A percentile compares a stretch with the other conserved stretches of the same genome.
These are phyloP conservation scores for Xylariaceae sp. DNA, from an alignment of 2,329 filamentous ascomycete species.

Conservation along the genomic window DNA sequence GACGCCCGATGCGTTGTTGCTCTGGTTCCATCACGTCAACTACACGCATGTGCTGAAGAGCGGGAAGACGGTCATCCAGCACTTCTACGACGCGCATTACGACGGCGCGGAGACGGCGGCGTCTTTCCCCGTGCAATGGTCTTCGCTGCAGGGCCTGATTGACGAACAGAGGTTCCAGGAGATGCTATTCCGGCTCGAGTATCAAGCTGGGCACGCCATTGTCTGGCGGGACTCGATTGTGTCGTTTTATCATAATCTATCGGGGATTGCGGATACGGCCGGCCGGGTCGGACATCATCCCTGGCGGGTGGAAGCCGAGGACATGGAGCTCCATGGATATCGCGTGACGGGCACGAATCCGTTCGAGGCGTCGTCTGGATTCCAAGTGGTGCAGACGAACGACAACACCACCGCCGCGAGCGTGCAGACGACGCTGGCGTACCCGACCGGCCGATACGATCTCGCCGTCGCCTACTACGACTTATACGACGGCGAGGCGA, in stretches of 20 bases:
- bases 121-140: constrained; percentile 50
- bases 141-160: constrained; percentile 48
- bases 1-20: constrained; percentile 60
- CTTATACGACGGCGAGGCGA: constrained; percentile 50
- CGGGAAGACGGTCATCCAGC: constrained; percentile 58
- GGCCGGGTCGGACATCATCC: constrained; percentile 55
- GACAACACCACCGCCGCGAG: constrained; percentile 47
- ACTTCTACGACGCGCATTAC: constrained; percentile 49
- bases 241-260: constrained; percentile 57
- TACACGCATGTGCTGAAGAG: constrained; percentile 60
- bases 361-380: constrained; percentile 54
- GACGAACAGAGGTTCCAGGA: constrained; percentile 56
- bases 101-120: constrained; percentile 56
- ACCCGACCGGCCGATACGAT: constrained; percentile 52
- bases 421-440: constrained; percentile 41
- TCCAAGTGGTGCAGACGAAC: constrained; percentile 49
- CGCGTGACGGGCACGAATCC: constrained; percentile 47
- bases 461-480: constrained; percentile 64
- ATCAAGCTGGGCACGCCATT: constrained; percentile 63
- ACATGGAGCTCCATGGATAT: constrained; percentile 57
- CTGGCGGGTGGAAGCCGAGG: constrained; percentile 64
- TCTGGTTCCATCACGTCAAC: constrained; percentile 71
- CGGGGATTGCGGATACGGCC: constrained; percentile 51
- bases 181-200: constrained; percentile 52
- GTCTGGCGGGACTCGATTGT: constrained; percentile 65